Evolutionary conservation across 345 rosid species (phyloP).

Genomic region (Eucalyptus erythrocorys): DNA sequence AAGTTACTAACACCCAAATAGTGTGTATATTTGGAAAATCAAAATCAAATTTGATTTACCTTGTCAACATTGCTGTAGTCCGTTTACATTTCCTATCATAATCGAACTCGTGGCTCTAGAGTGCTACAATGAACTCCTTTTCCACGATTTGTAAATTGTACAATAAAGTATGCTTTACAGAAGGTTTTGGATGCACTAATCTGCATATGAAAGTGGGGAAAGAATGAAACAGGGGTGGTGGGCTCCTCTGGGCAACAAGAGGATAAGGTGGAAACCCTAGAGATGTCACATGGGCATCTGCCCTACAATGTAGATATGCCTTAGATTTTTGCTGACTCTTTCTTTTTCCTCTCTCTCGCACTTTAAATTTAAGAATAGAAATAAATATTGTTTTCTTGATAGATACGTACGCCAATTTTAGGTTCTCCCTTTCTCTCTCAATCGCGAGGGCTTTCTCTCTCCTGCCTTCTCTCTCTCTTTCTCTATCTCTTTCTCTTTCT

Average conservation of each 20-base stretch:
- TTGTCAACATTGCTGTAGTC: background rate
- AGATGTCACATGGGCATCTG: background rate
- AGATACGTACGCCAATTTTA: background rate
- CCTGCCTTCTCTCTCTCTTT: background rate
- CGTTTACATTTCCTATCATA: background rate
- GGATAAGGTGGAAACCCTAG: background rate
- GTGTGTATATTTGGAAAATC: background rate
- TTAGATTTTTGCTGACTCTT: background rate
- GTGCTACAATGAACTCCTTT: background rate
- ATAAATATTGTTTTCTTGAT: background rate
- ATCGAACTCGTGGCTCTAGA: background rate
- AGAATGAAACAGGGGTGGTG: background rate
- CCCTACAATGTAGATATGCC: background rate
- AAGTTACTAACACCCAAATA: background rate
- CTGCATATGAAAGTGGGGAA: background rate
- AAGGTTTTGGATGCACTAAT: background rate
- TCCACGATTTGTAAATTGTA: too few relatives aligned
- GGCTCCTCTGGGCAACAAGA: background rate
- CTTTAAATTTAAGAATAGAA: background rate
- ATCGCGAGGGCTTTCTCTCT: constrained; percentile 26
- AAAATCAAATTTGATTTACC: background rate
- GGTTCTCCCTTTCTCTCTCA: background rate
- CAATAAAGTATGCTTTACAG: background rate
- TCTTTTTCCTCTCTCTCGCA: background rate
- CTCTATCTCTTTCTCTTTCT: background rate